Evolutionary conservation across 2,329 filamentous ascomycete species (phyloP), one percentile per base, ranked within the genome.

Genomic region (Verticillium tricorpus): DNA sequence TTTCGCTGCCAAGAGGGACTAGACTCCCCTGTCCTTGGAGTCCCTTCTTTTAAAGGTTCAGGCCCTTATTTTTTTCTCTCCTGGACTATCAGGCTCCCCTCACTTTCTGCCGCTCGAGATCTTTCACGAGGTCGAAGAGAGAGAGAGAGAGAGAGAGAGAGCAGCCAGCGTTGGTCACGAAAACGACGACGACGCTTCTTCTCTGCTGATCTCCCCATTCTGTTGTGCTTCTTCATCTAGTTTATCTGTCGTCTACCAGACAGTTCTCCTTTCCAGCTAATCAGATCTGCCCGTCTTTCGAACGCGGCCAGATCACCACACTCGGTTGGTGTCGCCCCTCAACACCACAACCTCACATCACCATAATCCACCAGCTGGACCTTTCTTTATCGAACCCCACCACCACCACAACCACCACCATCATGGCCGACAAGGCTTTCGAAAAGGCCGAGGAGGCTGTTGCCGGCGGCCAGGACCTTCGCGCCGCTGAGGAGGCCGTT

Each of bases 381-480:
- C 2, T 12, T 22, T 22, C 34, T 57, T 35, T 7, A 35, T 14
- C 34, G 19, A 50, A 2, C 45, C 5, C 37, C 3, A 31, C 17
- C 11, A 58, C 12, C 57, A 58, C 5, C 22, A n/a, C n/a, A n/a
- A n/a, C 37, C 3, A 31, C 17, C 11, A 58, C 12, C 57, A 58
- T 2, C 22, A 73, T 73, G 72, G 69, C 70, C 35, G 71, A 73
- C 61, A 71, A 63, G 28, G 67, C 65, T 39, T 63, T 69, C 35
- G 68, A 69, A 65, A 71, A 69, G 63, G 69, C 67, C 17, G 69
- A 72, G 60, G 68, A 70, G 67, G 71, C 69, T 39, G 68, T 69
- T 54, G 68, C 66, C 55, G 66, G 68, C 58, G 71, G 72, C 61
- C 70, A 69, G 35, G 19, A 50, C 19, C 45, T 50, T 22, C 66